Evolutionary conservation across 2,329 filamentous ascomycete species (phyloP).

Genomic region (Calonectria naviculata): DNA sequence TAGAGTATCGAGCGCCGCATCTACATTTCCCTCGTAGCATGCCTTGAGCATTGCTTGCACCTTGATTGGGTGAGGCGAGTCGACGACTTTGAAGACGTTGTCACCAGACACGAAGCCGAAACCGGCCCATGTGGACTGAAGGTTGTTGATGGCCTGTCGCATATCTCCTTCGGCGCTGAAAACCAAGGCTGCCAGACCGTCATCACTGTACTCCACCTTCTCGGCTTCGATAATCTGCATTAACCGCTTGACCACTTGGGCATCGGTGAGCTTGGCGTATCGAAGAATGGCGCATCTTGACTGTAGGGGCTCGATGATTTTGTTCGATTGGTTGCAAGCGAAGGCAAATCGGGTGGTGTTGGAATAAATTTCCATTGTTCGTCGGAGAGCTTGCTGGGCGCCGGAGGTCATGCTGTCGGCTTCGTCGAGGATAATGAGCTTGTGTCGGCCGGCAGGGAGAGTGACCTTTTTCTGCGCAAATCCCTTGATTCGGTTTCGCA

Average conservation of each 20-base stretch:
- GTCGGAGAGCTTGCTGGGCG: conserved; percentile 91
- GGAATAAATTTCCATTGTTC: conserved; percentile 99
- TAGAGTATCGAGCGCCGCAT: conserved; percentile 85
- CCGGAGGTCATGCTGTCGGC: conserved; percentile 98
- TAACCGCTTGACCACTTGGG: conserved; percentile 89
- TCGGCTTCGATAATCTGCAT: conserved; percentile 95
- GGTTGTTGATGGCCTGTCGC: conserved; percentile 98
- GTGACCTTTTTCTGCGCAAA: conserved; percentile 99
- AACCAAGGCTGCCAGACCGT: conserved; percentile 93
- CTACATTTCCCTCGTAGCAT: conserved; percentile 92
- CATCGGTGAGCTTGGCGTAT: conserved; percentile 92
- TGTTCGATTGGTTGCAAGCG: conserved; percentile 98
- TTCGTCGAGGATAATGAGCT: conserved; percentile 97
- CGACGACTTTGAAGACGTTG: conserved; percentile 98
- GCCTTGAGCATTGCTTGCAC: conserved; percentile 99
- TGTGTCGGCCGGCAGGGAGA: conserved; percentile 88
- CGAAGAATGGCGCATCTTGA: conserved; percentile 96
- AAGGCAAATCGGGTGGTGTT: conserved; percentile 97
- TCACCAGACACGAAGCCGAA: conserved; percentile 98
- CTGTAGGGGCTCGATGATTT: conserved; percentile 99
- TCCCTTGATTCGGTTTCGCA: conserved; percentile 96
- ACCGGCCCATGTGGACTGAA: conserved; percentile 92
- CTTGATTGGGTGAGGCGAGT: conserved; percentile 97
- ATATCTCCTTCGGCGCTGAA: conserved; percentile 99
- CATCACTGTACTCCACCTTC: conserved; percentile 89